A percentile compares a stretch with the other conserved stretches of the same genome.
Conservation (phyloP, 2,329 filamentous ascomycete species). For the Cladosporium austrohemisphaericum region DNA sequence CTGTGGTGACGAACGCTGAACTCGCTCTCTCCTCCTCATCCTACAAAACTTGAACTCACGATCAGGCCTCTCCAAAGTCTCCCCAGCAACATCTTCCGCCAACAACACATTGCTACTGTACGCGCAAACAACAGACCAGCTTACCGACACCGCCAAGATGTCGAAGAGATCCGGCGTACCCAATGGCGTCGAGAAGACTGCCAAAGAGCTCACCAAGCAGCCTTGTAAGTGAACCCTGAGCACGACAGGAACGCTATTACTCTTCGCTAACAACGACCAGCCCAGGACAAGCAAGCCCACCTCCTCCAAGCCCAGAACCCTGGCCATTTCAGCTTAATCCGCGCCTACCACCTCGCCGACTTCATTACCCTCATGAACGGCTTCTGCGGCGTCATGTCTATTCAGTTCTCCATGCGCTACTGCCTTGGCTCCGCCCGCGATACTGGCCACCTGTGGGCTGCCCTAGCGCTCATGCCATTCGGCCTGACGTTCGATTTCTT, state of each 20-base stretch:
- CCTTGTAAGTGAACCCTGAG: conserved; percentile 38
- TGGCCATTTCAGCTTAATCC: conserved; percentile 64
- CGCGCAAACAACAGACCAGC: background rate
- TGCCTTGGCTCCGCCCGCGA: conserved; percentile 64
- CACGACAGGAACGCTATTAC: background rate
- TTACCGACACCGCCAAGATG: conserved; percentile 44
- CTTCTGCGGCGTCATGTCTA: conserved; percentile 88
- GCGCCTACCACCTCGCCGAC: conserved; percentile 71
- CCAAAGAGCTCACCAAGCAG: conserved; percentile 36
- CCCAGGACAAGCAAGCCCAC: conserved; percentile 70
- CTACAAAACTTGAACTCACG: background rate
- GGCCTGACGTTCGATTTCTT: conserved; percentile 97
- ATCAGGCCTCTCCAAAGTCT: background rate
- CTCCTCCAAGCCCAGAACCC: conserved; percentile 62
- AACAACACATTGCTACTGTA: background rate
- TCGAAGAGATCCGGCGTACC: conserved; percentile 58
- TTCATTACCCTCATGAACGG: conserved; percentile 80
- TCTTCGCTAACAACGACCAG: conserved; percentile 37
- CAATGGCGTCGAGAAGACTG: conserved; percentile 48
- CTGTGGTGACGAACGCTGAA: conserved; percentile 3
- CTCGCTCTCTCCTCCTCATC: background rate
- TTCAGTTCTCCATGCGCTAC: conserved; percentile 93
- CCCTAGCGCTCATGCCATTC: conserved; percentile 83
- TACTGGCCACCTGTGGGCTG: conserved; percentile 70
- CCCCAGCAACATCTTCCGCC: background rate